A percentile compares a stretch with the other conserved stretches of the same genome.
phyloP scores from a whole-genome alignment of 1,284 basidiomycete species.

The Volvariella volvacea region DNA sequence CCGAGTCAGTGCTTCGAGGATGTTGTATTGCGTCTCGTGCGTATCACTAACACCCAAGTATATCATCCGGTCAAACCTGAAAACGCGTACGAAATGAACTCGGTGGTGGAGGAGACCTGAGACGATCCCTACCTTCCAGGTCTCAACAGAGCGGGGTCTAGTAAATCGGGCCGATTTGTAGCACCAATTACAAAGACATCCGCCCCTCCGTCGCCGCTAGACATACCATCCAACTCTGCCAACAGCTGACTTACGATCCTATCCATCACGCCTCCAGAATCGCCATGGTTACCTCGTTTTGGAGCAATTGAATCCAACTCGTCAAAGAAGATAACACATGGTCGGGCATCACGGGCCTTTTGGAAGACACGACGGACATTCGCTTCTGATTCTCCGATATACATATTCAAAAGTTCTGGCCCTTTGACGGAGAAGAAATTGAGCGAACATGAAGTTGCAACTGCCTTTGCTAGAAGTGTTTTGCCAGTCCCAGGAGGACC shows the following conservation, averaged over 20 bases:
- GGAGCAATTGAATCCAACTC: conserved; percentile 97
- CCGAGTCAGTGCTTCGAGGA: conserved; percentile 86
- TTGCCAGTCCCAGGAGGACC: conserved; percentile 97
- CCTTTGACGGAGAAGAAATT: conserved; percentile 98
- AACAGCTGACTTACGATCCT: conserved; percentile 95
- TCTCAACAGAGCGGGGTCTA: conserved; percentile 89
- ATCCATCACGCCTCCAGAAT: conserved; percentile 97
- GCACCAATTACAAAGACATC: conserved; percentile 97
- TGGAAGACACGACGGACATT: conserved; percentile 93
- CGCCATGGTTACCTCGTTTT: conserved; percentile 91
- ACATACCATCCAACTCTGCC: conserved; percentile 94
- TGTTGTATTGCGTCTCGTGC: conserved; percentile 82
- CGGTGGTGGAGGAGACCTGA: conserved; percentile 1
- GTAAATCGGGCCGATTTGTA: conserved; percentile 92
- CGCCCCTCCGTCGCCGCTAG: conserved; percentile 47
- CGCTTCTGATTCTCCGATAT: conserved; percentile 97
- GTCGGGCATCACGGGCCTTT: conserved; percentile 82
- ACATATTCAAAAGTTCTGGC: conserved; percentile 95
- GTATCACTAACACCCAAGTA: conserved; percentile 93
- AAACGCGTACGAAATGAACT: conserved; percentile 3
- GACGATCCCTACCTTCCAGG: conserved; percentile 72
- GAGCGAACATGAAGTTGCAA: conserved; percentile 87
- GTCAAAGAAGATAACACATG: conserved; percentile 97
- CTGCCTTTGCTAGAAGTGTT: conserved; percentile 89
- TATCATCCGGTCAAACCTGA: conserved; percentile 93